Base-by-base conservation (phyloP, 768 basidiomycete genomes). In the Asterophora parasitica region DNA sequence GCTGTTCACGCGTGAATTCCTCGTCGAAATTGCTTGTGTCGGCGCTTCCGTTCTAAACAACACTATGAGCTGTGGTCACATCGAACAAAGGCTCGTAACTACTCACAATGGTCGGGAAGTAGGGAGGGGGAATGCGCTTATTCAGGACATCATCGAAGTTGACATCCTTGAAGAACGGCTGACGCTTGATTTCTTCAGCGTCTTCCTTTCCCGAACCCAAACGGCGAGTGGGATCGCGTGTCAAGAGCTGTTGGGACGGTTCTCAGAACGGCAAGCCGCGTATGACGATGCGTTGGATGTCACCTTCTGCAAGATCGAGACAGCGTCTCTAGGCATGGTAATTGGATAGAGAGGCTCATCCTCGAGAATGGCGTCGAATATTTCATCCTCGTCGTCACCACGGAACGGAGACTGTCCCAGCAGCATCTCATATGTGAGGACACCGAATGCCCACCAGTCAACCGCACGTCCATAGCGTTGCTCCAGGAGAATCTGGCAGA, bases 371-470 rank as follows among this genome's bases (percentile, higher is more conserved):
- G 96, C 96, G 65, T 99, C 96, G 64, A 98, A 99, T 50, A 99
- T 98, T 74, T 99, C 96, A 61, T 99, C 96, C 65, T 98, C 96
- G 57, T 98, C 96, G 58, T 99, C 96, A 48, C 96, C 96, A 37
- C 94, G 85, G 85, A 99, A 99, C 3, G 96, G 96, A 4, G 96
- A 98, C 69, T 98, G 96, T 38, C 96, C 96, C 19, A 98, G 77
- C 45, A 99, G 69, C 96, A 99, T 99, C 70, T 99, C 96, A 64
- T 99, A 99, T 19, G 88, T 97, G 58, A 99, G 69, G 4, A 99
- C 96, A 54, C 96, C 96, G 64, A 98, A 98, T 10, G 96, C 96
- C 96, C 96, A 99, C 96, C 96, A 99, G 63, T 99, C 96, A 34
- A 99, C 96, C 9, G 96, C 95, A 32, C 93, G 91, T 8, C 93